A percentile compares a stretch with the other conserved stretches of the same genome.
phyloP scores from a whole-genome alignment of 1,284 basidiomycete genomes.

The Moniliella sp. region DNA sequence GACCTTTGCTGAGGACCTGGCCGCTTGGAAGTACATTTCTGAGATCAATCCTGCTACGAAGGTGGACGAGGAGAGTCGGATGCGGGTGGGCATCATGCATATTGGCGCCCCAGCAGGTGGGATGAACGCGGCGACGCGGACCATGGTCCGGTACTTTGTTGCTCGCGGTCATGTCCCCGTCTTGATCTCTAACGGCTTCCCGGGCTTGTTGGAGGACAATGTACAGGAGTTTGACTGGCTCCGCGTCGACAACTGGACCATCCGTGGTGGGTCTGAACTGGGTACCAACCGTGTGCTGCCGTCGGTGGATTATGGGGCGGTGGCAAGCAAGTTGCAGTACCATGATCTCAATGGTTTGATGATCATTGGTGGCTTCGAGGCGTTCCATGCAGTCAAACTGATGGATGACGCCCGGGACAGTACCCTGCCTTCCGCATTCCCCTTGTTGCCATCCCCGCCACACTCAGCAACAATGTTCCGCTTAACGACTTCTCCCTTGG shows the following conservation, averaged over 20 bases:
- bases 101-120: slow-evolving; percentile 91
- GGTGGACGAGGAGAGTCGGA: slow-evolving; percentile 41
- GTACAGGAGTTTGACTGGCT: slow-evolving; percentile 77
- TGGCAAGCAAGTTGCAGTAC: slow-evolving; percentile 68
- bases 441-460: slow-evolving; percentile 41
- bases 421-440: slow-evolving; percentile 64
- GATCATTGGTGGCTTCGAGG: slow-evolving; percentile 88
- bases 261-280: slow-evolving; percentile 84
- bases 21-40: slow-evolving; percentile 47
- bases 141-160: slow-evolving; percentile 77
- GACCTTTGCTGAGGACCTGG: slow-evolving; percentile 67
- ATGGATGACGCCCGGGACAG: slow-evolving; percentile 57
- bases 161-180: slow-evolving; percentile 74
- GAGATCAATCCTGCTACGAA: slow-evolving; percentile 40
- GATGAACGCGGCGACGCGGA: slow-evolving; percentile 90
- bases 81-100: slow-evolving; percentile 75
- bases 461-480: slow-evolving; percentile 92
- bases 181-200: slow-evolving; percentile 83
- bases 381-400: slow-evolving; percentile 56
- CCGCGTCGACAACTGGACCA: slow-evolving; percentile 84
- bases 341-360: slow-evolving; percentile 60
- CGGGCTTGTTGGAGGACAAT: slow-evolving; percentile 71
- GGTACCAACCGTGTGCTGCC: slow-evolving; percentile 82
- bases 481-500: slow-evolving; percentile 86
- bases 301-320: too few species aligned